Base-by-base conservation (phyloP, 192 early-diverging fungal species). In the Umbelopsis sp. region DNA sequence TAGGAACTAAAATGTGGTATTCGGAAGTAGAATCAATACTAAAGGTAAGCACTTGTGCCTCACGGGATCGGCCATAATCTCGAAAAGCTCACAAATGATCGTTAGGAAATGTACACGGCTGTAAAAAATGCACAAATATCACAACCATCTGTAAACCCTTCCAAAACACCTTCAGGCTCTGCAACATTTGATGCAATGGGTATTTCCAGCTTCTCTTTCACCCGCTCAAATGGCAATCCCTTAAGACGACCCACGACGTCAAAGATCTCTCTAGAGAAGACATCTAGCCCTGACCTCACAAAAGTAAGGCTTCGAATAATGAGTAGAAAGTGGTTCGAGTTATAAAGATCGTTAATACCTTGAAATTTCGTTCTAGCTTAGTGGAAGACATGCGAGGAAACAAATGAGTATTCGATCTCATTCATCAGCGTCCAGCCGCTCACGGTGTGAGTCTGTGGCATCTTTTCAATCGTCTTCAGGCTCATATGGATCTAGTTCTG, bases 91-190 rank as follows among this genome's bases (percentile, higher is more conserved):
- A 4, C 27, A 61, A 2, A 16, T 2, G 0, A 52, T 6, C 21
- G 3, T 18, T 64, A 76, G 66, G 70, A 76, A 52, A 80, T 80
- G 61, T 80, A 80, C 30, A 49, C 49, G 2, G 68, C 71, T 13
- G 67, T 80, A 33, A 71, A 74, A 37, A 49, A 50, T 16, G 27
- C 45, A 18, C 78, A 80, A 53, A 75, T 80, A 21, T 25, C 58
- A 45, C 67, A 76, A 11, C 76, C 76, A 18, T 52, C 64, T 27
- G 35, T 61, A 20, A 68, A 22, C 47, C 12, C 4, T 5, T 4
- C 55, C 1, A 30, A 61, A 35, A 33, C 2, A 16, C 16, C 55
- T 22, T 30, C 25, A 0, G 33, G 33, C 30, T 15, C 23, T 18
- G 27, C 27, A 15, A 27, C 15, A 4, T 35, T 35, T 3, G 25